A percentile compares a stretch with the other conserved stretches of the same genome.
These are phyloP conservation scores for Xylaria bambusicola DNA, from an alignment of 495 filamentous ascomycete genomes.

Conservation along the genomic window DNA sequence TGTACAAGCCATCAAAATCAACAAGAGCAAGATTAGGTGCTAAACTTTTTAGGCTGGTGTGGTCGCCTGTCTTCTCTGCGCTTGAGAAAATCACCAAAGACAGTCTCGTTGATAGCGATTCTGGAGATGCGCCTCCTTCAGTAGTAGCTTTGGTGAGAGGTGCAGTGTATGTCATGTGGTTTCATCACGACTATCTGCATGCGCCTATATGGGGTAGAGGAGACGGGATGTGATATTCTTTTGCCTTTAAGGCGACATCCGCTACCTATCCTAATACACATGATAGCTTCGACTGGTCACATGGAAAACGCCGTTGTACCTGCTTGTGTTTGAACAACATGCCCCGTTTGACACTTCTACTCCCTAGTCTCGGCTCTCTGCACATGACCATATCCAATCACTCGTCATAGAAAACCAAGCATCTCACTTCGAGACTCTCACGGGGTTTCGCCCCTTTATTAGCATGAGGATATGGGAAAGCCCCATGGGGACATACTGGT, in stretches of 20 bases:
- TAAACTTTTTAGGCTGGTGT: neutral
- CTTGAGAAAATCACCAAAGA: conserved; percentile 10
- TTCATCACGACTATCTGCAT: conserved; percentile 14
- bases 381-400: neutral
- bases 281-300: neutral
- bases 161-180: conserved; percentile 4
- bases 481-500: conserved; percentile 4
- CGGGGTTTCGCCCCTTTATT: neutral
- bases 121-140: conserved; percentile 1
- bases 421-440: conserved; percentile 6
- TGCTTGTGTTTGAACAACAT: neutral
- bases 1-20: conserved; percentile 2
- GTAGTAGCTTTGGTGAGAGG: neutral
- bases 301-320: too few relatives aligned
- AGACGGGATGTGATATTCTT: conserved; percentile 4
- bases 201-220: conserved; percentile 6
- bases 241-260: neutral
- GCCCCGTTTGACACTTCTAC: neutral
- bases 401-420: conserved; percentile 13
- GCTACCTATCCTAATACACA: neutral
- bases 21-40: neutral
- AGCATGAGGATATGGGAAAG: conserved; percentile 6
- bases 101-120: neutral
- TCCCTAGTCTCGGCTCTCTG: neutral
- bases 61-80: conserved; percentile 2